A percentile compares a stretch with the other conserved stretches of the same genome.
These are phyloP conservation scores for Fusarium sp. DNA, from an alignment of 2,329 filamentous ascomycete genomes.

Conservation along the genomic window DNA sequence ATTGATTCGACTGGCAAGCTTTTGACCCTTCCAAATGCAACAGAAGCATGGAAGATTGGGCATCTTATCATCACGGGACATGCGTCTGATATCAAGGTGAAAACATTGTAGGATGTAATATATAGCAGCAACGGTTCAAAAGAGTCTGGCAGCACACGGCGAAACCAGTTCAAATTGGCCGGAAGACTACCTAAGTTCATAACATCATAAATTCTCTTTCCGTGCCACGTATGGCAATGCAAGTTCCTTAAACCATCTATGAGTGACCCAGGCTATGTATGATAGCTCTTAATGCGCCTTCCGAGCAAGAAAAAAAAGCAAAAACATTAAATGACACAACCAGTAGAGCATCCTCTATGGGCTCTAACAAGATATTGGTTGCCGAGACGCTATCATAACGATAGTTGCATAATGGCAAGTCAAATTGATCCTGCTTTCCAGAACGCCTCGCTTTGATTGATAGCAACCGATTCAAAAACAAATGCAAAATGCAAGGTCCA, in stretches of 20 bases:
- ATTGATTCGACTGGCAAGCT: neutral
- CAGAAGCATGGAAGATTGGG: neutral
- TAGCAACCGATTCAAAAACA: conserved; percentile 20
- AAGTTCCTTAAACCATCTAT: conserved; percentile 28
- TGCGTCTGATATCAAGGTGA: neutral
- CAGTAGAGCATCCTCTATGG: conserved; percentile 3
- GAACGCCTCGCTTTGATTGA: conserved; percentile 44
- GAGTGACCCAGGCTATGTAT: conserved; percentile 1
- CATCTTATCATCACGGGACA: neutral
- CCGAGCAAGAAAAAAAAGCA: neutral
- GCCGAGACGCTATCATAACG: conserved; percentile 3
- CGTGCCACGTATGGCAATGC: conserved; percentile 34
- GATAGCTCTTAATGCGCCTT: conserved; percentile 23
- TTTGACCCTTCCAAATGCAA: neutral
- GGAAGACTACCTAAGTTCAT: conserved; percentile 24
- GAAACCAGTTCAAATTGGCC: conserved; percentile 6
- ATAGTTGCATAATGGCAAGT: conserved; percentile 31
- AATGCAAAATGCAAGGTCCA: conserved; percentile 12
- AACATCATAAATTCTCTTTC: conserved; percentile 29
- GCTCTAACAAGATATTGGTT: neutral
- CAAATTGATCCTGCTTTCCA: conserved; percentile 34
- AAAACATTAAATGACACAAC: conserved; percentile 26
- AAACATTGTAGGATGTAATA: conserved; percentile 17
- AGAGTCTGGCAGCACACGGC: neutral
- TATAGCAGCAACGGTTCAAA: conserved; percentile 1